These are phyloP conservation scores for Ceratobasidium theobromae DNA, from an alignment of 1,284 basidiomycete genomes.

Conservation along the genomic window DNA sequence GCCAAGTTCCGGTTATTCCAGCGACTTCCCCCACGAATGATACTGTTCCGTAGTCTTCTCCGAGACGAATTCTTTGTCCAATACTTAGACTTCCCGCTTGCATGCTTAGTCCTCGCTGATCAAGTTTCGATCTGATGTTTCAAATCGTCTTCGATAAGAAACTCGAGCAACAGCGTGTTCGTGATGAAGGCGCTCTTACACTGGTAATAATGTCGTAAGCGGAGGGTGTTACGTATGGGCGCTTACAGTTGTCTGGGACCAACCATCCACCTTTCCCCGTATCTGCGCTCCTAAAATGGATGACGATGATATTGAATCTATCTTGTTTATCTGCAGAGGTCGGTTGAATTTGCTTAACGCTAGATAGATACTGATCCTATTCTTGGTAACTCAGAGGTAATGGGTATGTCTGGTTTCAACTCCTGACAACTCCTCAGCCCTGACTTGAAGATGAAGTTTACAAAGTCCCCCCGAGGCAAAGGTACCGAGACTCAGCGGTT, in stretches of 20 bases:
- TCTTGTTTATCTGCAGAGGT: conserved; percentile 78
- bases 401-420: conserved; percentile 52
- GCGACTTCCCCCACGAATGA: conserved; percentile 69
- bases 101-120: too few species aligned
- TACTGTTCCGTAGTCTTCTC: conserved; percentile 64
- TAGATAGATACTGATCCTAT: not conserved
- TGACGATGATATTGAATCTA: conserved; percentile 77
- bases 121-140: not conserved
- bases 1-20: conserved; percentile 71
- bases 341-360: not conserved
- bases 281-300: conserved; percentile 11
- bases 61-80: conserved; percentile 23
- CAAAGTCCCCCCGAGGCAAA: conserved; percentile 33
- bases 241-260: conserved; percentile 8
- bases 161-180: too few species aligned
- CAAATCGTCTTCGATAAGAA: too few species aligned
- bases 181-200: conserved; percentile 51
- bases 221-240: not conserved
- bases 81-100: not conserved
- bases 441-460: conserved; percentile 34
- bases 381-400: conserved; percentile 53
- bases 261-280: not conserved
- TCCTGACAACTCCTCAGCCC: not conserved
- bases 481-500: conserved; percentile 30
- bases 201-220: not conserved